Percentiles rank a stretch among this genome's conserved stretches.
Evolutionary conservation across 352 stramenopile species (phyloP).

Genomic region (Pythium aphanidermatum): DNA sequence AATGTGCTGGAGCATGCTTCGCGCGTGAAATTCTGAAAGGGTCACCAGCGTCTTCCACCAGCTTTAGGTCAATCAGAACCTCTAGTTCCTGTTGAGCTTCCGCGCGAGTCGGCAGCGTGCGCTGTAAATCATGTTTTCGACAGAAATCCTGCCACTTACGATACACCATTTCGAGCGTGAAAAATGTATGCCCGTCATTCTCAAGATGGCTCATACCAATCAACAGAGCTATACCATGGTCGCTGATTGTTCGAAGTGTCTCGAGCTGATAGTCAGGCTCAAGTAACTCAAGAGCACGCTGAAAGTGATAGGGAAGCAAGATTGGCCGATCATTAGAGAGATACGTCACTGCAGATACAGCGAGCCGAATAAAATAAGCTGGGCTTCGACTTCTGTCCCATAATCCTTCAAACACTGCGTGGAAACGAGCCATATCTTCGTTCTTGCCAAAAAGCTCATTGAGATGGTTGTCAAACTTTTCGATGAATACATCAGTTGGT

Average conservation of each 20-base stretch:
- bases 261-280: slow-evolving; percentile 73
- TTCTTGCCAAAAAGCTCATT: slow-evolving; percentile 27
- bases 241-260: slow-evolving; percentile 53
- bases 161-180: slow-evolving; percentile 85
- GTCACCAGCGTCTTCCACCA: slow-evolving; percentile 71
- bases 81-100: slow-evolving; percentile 72
- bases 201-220: slow-evolving; percentile 79
- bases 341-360: slow-evolving; percentile 39
- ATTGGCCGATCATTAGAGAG: slow-evolving; percentile 33
- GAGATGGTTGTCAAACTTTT: slow-evolving; percentile 36
- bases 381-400: slow-evolving; percentile 65
- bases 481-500: slow-evolving; percentile 27
- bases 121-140: slow-evolving; percentile 64
- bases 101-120: slow-evolving; percentile 53
- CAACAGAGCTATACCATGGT: slow-evolving; percentile 65
- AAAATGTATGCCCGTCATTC: slow-evolving; percentile 50
- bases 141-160: slow-evolving; percentile 73
- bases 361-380: slow-evolving; percentile 61
- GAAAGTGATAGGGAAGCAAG: slow-evolving; percentile 39
- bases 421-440: slow-evolving; percentile 30
- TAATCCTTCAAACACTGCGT: slow-evolving; percentile 56
- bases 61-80: slow-evolving; percentile 58
- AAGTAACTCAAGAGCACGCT: slow-evolving; percentile 42
- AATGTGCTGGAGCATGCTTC: slow-evolving; percentile 32
- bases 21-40: slow-evolving; percentile 58